Evolutionary conservation across 2,329 filamentous ascomycete genomes (phyloP).

Genomic region (Epichloe sp.): DNA sequence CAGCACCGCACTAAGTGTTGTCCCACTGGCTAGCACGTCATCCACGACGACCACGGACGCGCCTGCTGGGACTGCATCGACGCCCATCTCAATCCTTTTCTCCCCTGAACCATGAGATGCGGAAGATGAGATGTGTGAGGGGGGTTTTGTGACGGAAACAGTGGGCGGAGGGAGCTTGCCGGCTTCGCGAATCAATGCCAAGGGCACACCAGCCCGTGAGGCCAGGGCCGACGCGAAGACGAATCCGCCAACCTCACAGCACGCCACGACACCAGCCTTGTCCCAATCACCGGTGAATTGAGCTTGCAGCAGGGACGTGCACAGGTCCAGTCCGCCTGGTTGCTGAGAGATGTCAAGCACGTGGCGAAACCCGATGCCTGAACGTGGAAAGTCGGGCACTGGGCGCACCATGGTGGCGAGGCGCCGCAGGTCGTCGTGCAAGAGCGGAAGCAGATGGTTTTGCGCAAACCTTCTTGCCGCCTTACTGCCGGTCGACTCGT

Average conservation of each 20-base stretch:
- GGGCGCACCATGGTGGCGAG: conserved; percentile 36
- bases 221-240: conserved; percentile 41
- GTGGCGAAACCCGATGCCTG: conserved; percentile 41
- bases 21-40: conserved; percentile 44
- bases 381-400: conserved; percentile 36
- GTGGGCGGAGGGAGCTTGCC: conserved; percentile 47
- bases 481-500: conserved; percentile 30
- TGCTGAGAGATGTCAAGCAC: conserved; percentile 42
- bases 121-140: conserved; percentile 42
- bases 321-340: conserved; percentile 35
- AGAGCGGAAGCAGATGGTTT: conserved; percentile 15
- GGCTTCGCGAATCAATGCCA: conserved; percentile 39
- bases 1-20: conserved; percentile 40
- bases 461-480: conserved; percentile 27
- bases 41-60: conserved; percentile 42
- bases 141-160: conserved; percentile 30
- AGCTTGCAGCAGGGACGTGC: conserved; percentile 33
- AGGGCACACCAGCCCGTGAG: conserved; percentile 22
- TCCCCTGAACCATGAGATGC: conserved; percentile 11
- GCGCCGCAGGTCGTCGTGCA: conserved; percentile 24
- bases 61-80: conserved; percentile 24
- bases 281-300: conserved; percentile 35
- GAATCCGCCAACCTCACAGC: conserved; percentile 45
- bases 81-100: conserved; percentile 36
- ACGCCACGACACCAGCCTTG: conserved; percentile 30